A percentile compares a stretch with the other conserved stretches of the same genome.
These are phyloP conservation scores for Plectosphaerella cucumerina DNA, from an alignment of 2,329 filamentous ascomycete genomes.

Conservation along the genomic window DNA sequence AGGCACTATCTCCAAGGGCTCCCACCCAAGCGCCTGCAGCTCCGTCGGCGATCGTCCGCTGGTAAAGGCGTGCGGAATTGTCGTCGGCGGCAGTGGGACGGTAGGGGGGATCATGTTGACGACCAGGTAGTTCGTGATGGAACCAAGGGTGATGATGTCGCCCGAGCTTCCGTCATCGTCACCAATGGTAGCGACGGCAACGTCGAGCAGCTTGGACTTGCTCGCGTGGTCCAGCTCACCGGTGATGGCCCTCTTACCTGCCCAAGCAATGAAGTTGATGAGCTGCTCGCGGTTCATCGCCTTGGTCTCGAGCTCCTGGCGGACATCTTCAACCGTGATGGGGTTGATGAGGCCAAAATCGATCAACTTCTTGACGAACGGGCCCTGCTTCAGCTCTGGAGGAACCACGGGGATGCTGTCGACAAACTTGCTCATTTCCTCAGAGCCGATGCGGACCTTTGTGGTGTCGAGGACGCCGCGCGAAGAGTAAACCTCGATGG, in stretches of 20 bases:
- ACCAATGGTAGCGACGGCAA: slow-evolving; percentile 69
- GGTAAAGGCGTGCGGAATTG: slow-evolving; percentile 82
- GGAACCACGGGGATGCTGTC: slow-evolving; percentile 85
- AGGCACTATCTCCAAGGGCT: slow-evolving; percentile 74
- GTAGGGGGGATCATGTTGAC: slow-evolving; percentile 76
- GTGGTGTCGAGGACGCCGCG: slow-evolving; percentile 82
- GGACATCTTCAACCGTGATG: slow-evolving; percentile 84
- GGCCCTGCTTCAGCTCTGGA: slow-evolving; percentile 65
- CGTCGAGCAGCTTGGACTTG: slow-evolving; percentile 68
- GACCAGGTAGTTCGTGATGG: slow-evolving; percentile 71
- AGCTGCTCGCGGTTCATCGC: slow-evolving; percentile 77
- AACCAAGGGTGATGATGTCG: slow-evolving; percentile 71
- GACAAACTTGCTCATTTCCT: slow-evolving; percentile 69
- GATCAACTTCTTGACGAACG: slow-evolving; percentile 75
- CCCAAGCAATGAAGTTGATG: slow-evolving; percentile 80
- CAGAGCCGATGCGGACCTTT: slow-evolving; percentile 70
- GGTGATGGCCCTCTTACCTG: slow-evolving; percentile 65
- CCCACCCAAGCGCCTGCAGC: slow-evolving; percentile 80
- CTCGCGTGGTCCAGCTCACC: slow-evolving; percentile 68
- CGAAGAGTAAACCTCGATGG: slow-evolving; percentile 84
- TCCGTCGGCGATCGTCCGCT: slow-evolving; percentile 62
- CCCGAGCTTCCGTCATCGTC: slow-evolving; percentile 55
- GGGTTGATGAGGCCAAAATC: slow-evolving; percentile 84
- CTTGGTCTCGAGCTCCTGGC: slow-evolving; percentile 74
- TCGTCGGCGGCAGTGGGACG: slow-evolving; percentile 74